Base-by-base conservation (phyloP, 192 early-diverging fungal genomes). In the Coemansia sp. region DNA sequence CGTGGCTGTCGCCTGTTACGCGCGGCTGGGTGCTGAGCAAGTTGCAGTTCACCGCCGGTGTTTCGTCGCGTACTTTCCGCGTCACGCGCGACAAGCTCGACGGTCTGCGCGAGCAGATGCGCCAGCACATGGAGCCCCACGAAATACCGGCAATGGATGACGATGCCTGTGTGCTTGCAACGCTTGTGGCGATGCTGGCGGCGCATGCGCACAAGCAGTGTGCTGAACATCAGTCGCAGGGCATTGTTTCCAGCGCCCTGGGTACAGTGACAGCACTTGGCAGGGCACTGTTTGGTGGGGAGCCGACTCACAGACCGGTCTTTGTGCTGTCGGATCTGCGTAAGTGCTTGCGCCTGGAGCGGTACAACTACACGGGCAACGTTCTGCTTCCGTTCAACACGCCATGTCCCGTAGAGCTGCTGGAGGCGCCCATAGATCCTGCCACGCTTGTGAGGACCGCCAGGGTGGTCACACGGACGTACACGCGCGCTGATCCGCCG, bases 1-100 rank as follows among this genome's bases (percentile, higher is more conserved):
- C 75, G 0, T 79, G 75, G 75, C 55, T 79, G 47, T 79, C 75
- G 30, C 75, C 75, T 1, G 64, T 17, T 6, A 72, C 75, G 11
- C 70, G 75, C 14, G 59, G 70, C 3, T 54, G 38, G 37, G 25
- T 79, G n/a, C 38, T 79, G 50, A 61, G 59, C 57, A 62, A 58
- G 38, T 66, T 67, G 11, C 68, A 63, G 23, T 61, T 73, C 20
- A 66, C 55, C 59, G 19, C 62, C 7, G 52, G 61, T 4, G 44
- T 79, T 15, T 63, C 47, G 15, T 68, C 70, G 10, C 66, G 72
- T 29, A 69, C 70, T 0, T 79, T 79, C 41, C 70, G 75, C 29
- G 63, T 79, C 1, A 47, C 75, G 22, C 65, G 37, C 8, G 17
- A 47, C 2, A 15, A 60, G 0, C 62, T 79, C 6, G 61, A 55